Conservation (phyloP, 2,329 filamentous ascomycete species). For the Sporothrix variecibatus region DNA sequence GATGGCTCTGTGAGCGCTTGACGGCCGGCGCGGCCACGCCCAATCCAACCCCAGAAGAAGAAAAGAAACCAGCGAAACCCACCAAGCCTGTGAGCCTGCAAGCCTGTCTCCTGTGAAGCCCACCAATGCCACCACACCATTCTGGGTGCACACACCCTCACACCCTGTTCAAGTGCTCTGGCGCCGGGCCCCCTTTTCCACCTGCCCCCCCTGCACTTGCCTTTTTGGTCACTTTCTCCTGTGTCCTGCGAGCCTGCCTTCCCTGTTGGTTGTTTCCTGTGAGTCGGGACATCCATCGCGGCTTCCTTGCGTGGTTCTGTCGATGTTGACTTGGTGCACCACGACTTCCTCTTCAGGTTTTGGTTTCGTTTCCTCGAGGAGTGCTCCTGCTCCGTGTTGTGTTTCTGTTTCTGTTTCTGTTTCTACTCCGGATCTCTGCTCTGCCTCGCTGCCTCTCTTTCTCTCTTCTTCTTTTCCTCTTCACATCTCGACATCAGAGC, state of each 20-base stretch:
- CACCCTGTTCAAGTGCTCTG: conserved; percentile 7
- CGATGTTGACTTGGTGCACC: not conserved
- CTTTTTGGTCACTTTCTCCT: conserved; percentile 16
- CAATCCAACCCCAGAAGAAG: conserved; percentile 8
- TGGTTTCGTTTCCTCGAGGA: not conserved
- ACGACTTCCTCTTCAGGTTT: conserved; percentile 11
- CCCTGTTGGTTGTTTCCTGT: conserved; percentile 8
- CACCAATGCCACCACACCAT: conserved; percentile 19
- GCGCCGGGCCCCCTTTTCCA: conserved; percentile 13
- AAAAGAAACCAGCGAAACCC: not conserved
- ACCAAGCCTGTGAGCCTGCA: not conserved
- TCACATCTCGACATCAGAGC: not conserved
- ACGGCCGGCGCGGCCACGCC: conserved; percentile 6
- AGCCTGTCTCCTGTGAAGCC: not conserved
- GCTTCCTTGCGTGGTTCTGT: not conserved
- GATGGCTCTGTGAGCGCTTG: not conserved
- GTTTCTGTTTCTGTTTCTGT: not conserved
- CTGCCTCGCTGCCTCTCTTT: not conserved
- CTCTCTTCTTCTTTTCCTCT: not conserved
- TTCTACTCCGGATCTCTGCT: not conserved
- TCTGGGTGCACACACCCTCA: conserved; percentile 24
- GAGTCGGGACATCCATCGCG: conserved; percentile 3
- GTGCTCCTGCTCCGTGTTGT: not conserved
- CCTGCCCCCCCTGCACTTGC: conserved; percentile 21
- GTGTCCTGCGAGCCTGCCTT: not conserved